Evolutionary conservation across 257 asterid genomes (phyloP).

Genomic region (Ajuga chamaepitys): DNA sequence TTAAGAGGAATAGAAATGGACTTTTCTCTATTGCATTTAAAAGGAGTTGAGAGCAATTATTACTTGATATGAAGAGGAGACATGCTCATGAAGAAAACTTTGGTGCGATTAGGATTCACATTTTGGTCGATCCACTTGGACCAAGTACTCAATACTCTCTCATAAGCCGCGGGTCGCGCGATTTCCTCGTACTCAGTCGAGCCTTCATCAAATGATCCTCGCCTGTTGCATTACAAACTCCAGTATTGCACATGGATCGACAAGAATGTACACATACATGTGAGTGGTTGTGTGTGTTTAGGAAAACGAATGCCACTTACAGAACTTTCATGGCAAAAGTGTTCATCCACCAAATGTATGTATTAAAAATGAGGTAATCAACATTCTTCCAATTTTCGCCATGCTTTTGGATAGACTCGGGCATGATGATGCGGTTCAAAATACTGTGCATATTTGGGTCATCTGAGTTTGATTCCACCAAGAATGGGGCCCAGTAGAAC

Average conservation of each 20-base stretch:
- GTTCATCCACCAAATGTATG: slow-evolving; percentile 98
- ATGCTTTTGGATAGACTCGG: slow-evolving; percentile 64
- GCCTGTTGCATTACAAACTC: slow-evolving; percentile 25
- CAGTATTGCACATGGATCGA: no score
- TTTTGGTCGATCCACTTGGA: slow-evolving; percentile 59
- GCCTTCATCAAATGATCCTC: slow-evolving; percentile 71
- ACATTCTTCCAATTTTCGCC: slow-evolving; percentile 70
- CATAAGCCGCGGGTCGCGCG: slow-evolving; percentile 53
- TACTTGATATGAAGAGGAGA: slow-evolving; percentile 98
- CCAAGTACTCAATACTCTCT: slow-evolving; percentile 73
- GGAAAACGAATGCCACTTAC: slow-evolving; percentile 32
- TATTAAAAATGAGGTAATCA: slow-evolving; percentile 74
- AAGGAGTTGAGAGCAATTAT: not conserved
- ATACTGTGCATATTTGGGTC: slow-evolving; percentile 78
- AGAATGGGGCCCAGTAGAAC: slow-evolving; percentile 90
- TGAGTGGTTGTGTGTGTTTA: no score
- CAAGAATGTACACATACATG: not conserved
- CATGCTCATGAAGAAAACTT: slow-evolving; percentile 86
- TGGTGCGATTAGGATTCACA: slow-evolving; percentile 48
- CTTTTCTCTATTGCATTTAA: no score
- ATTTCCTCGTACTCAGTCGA: slow-evolving; percentile 62
- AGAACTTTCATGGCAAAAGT: slow-evolving; percentile 68
- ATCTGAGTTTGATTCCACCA: slow-evolving; percentile 84
- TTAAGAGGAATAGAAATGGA: not conserved
- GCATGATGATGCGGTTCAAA: slow-evolving; percentile 77